Evolutionary conservation across 768 basidiomycete species (phyloP).

Genomic region (Psilocybe cyanescens): DNA sequence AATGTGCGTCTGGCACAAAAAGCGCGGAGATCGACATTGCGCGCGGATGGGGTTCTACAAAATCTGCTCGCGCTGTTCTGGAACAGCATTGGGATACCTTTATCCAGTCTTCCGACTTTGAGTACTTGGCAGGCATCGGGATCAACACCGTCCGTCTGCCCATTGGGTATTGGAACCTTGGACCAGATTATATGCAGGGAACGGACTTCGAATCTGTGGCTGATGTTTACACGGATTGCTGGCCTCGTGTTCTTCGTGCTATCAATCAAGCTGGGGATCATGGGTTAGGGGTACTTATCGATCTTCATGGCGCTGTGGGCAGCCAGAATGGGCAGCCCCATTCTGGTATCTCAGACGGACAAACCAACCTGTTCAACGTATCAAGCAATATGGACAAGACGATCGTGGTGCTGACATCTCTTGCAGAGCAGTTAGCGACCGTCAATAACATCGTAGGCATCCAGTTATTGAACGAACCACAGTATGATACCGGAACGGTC

Average conservation of each 20-base stretch:
- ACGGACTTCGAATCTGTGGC: conserved; percentile 66
- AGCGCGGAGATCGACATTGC: conserved; percentile 70
- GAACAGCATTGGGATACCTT: conserved; percentile 83
- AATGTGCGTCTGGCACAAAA: conserved; percentile 53
- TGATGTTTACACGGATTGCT: conserved; percentile 64
- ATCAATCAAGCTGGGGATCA: conserved; percentile 60
- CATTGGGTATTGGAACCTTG: conserved; percentile 66
- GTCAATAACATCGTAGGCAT: conserved; percentile 64
- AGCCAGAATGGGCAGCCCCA: conserved; percentile 78
- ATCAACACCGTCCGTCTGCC: conserved; percentile 71
- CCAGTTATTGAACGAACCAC: conserved; percentile 63
- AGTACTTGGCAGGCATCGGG: conserved; percentile 64
- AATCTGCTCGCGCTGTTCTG: conserved; percentile 50
- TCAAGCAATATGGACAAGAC: conserved; percentile 53
- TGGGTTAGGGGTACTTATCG: conserved; percentile 71
- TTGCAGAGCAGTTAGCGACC: conserved; percentile 43
- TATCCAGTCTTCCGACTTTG: conserved; percentile 67
- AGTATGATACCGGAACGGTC: conserved; percentile 40
- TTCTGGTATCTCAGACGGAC: conserved; percentile 62
- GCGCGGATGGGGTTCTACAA: conserved; percentile 54
- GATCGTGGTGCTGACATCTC: conserved; percentile 47
- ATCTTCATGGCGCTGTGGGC: conserved; percentile 76
- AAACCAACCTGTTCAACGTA: conserved; percentile 50
- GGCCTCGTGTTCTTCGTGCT: conserved; percentile 64
- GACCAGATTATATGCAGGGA: conserved; percentile 56